A percentile compares a stretch with the other conserved stretches of the same genome.
Evolutionary conservation across 371 early-diverging fungal species (phyloP).

Genomic region (Rhizopus delemar): DNA sequence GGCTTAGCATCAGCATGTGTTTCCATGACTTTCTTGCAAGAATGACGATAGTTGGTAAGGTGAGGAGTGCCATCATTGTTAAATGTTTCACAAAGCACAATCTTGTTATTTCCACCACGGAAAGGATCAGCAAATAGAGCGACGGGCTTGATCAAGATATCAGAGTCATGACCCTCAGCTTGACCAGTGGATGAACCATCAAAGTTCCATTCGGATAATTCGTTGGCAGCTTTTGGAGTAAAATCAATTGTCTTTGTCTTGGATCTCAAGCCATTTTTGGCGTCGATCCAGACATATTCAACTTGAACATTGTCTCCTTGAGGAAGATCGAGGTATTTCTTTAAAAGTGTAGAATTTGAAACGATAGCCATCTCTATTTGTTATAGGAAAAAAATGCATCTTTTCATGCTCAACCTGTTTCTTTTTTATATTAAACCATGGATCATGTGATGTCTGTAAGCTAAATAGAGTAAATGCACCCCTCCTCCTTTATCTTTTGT

Average conservation of each 20-base stretch:
- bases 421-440: too few relatives aligned
- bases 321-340: constrained; percentile 56
- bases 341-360: constrained; percentile 48
- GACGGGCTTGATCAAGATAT: constrained; percentile 58
- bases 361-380: constrained; percentile 29
- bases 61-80: constrained; percentile 61
- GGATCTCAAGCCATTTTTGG: constrained; percentile 45
- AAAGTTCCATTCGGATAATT: constrained; percentile 66
- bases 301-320: constrained; percentile 59
- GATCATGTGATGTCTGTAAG: too few relatives aligned
- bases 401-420: too few relatives aligned
- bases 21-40: constrained; percentile 49
- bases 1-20: constrained; percentile 46
- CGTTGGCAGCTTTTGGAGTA: constrained; percentile 38
- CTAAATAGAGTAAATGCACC: too few relatives aligned
- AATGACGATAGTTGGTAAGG: constrained; percentile 54
- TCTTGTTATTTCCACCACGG: constrained; percentile 63
- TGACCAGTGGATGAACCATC: constrained; percentile 69
- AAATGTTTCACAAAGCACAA: constrained; percentile 59
- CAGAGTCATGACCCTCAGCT: constrained; percentile 64
- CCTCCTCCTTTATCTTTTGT: not conserved
- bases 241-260: constrained; percentile 53
- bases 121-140: constrained; percentile 64
- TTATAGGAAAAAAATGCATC: too few relatives aligned
- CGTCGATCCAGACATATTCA: constrained; percentile 68